Evolutionary conservation across 2,329 filamentous ascomycete genomes (phyloP).

Genomic region (Pseudopyrenochaeta lycopersici): DNA sequence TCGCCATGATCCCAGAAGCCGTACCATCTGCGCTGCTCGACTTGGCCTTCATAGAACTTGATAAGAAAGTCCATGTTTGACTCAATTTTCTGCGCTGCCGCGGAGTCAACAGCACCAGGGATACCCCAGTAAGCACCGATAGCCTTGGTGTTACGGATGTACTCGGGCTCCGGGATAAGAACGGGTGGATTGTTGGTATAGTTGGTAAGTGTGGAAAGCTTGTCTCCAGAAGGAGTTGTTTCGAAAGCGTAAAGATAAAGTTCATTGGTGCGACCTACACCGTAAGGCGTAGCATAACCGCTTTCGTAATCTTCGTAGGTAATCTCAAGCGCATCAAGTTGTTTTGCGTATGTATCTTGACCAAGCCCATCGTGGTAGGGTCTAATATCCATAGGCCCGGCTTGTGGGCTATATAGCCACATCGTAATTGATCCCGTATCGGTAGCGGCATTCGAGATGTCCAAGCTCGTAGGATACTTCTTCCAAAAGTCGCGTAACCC

Average conservation of each 20-base stretch:
- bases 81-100: slow-evolving; percentile 53
- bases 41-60: slow-evolving; percentile 64
- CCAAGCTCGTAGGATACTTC: slow-evolving; percentile 66
- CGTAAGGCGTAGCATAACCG: slow-evolving; percentile 65
- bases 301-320: slow-evolving; percentile 71
- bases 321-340: slow-evolving; percentile 68
- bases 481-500: slow-evolving; percentile 71
- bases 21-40: slow-evolving; percentile 68
- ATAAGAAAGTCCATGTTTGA: slow-evolving; percentile 65
- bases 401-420: slow-evolving; percentile 68
- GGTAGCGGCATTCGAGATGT: slow-evolving; percentile 61
- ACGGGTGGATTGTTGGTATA: slow-evolving; percentile 63
- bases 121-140: slow-evolving; percentile 66
- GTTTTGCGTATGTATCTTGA: slow-evolving; percentile 63
- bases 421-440: slow-evolving; percentile 64
- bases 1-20: slow-evolving; percentile 71
- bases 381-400: slow-evolving; percentile 64
- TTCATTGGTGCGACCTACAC: slow-evolving; percentile 67
- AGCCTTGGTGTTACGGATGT: slow-evolving; percentile 62
- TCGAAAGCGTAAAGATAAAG: slow-evolving; percentile 64
- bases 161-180: slow-evolving; percentile 58
- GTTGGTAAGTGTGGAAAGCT: slow-evolving; percentile 55
- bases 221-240: slow-evolving; percentile 60
- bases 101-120: slow-evolving; percentile 46
- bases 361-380: slow-evolving; percentile 68